These are phyloP conservation scores for Lablab purpureus DNA, from an alignment of 306 rosid genomes.

Conservation along the genomic window DNA sequence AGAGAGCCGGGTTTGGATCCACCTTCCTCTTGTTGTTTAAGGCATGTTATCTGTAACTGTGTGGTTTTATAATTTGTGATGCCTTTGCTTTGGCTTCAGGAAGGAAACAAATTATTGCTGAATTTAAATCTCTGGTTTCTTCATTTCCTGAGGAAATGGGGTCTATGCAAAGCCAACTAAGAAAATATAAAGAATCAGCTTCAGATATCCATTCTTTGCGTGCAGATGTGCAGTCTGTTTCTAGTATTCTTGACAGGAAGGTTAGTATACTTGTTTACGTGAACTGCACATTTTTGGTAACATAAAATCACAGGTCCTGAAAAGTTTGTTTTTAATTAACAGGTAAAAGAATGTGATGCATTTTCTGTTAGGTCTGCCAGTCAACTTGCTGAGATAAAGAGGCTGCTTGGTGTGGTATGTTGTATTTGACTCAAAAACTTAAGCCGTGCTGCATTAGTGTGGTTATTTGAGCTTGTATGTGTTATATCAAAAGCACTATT, in stretches of 20 bases:
- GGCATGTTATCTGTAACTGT: conserved; percentile 18
- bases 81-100: conserved; percentile 64
- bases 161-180: conserved; percentile 82
- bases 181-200: conserved; percentile 86
- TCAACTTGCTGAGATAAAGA: conserved; percentile 71
- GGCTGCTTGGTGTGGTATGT: conserved; percentile 76
- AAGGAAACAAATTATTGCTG: conserved; percentile 83
- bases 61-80: conserved; percentile 41
- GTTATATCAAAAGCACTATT: not conserved
- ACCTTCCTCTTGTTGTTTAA: not conserved
- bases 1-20: conserved; percentile 75
- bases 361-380: conserved; percentile 63
- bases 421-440: conserved; percentile 14
- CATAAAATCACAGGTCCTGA: conserved; percentile 42
- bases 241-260: conserved; percentile 83
- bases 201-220: conserved; percentile 84
- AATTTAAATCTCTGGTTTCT: conserved; percentile 84
- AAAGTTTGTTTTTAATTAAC: conserved; percentile 27
- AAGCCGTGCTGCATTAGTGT: not conserved
- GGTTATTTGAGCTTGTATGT: conserved; percentile 13
- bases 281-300: conserved; percentile 30
- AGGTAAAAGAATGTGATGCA: conserved; percentile 80
- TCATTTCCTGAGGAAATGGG: conserved; percentile 96
- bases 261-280: conserved; percentile 53
- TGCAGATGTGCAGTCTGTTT: conserved; percentile 83